Base-by-base conservation (phyloP, 768 basidiomycete genomes). In the Xanthoconium purpureum region DNA sequence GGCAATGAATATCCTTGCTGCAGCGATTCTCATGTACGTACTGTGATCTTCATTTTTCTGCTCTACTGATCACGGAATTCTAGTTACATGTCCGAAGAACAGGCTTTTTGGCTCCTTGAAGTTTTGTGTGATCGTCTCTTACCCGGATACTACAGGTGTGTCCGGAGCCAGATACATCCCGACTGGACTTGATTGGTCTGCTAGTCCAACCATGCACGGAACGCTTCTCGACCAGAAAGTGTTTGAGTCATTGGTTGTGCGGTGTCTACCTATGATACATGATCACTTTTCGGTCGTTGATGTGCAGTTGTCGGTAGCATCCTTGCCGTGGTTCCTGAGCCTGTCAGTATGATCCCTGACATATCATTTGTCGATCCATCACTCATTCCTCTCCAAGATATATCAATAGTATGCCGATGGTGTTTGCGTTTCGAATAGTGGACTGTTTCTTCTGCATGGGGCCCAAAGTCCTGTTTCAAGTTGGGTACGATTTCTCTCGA, bases 371-470 rank as follows among this genome's bases (percentile, higher is more conserved):
- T 46, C 30, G 13, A 20, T 35, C 17, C 36, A 14, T 46, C 49
- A 10, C 47, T 63, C 18, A 57, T 45, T 36, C 39, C 47, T 47
- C 20, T 38, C 28, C 6, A 56, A 66, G 91, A 66, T 93, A 83
- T 66, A 93, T 94, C 69, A 94, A 94, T 73, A 91, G 88, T 67
- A 93, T 94, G 91, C 91, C 94, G 2, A 89, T 98, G 84, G 86
- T 99, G 40, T 99, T 98, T 66, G 96, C 96, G 0, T 99, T 97
- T 78, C 85, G 97, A 33, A 91, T 97, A 67, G 93, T 95, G 3
- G 95, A 98, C 69, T 98, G 95, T 70, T 95, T 98, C 77, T 88
- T 98, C 75, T 94, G 94, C 63, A 98, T 99, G 96, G 97, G 97
- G 0, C 93, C 95, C 0, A 98, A 96, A 65, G 97, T 99, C 2